A percentile compares a stretch with the other conserved stretches of the same genome.
Evolutionary conservation across 1,284 basidiomycete genomes (phyloP).

Genomic region (Testicularia cyperi): DNA sequence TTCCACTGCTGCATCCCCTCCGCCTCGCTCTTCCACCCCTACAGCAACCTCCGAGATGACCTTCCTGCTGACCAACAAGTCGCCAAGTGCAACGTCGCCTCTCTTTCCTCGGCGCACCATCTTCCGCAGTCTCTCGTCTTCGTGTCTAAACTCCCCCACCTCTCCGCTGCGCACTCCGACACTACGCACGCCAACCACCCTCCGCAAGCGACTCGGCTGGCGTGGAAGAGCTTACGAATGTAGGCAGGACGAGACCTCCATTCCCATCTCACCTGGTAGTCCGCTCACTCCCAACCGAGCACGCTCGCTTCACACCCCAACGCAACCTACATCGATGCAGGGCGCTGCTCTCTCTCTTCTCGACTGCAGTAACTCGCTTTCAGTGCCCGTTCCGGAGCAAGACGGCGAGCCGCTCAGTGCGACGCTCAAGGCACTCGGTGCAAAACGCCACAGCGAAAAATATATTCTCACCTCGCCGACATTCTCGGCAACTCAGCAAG

Average conservation of each 20-base stretch:
- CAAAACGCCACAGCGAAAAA: conserved; percentile 10
- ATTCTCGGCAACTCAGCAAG: no score
- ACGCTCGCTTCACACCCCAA: conserved; percentile 15
- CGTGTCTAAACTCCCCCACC: conserved; percentile 14
- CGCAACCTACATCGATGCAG: no score
- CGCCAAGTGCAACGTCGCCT: conserved; percentile 15
- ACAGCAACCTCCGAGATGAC: conserved; percentile 4
- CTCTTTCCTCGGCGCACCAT: conserved; percentile 21
- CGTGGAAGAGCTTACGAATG: conserved; percentile 1
- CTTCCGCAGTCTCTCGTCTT: conserved; percentile 19
- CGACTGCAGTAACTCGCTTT: no score
- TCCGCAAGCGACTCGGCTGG: conserved; percentile 28
- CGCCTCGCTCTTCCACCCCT: conserved; percentile 4
- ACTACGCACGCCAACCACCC: neutral
- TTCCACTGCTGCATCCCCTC: neutral
- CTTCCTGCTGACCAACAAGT: conserved; percentile 7
- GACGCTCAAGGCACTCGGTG: conserved; percentile 22
- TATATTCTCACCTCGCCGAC: neutral
- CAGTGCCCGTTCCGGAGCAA: neutral
- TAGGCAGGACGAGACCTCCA: conserved; percentile 3
- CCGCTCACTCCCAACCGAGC: conserved; percentile 25
- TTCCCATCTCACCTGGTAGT: conserved; percentile 18
- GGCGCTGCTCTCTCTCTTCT: no score
- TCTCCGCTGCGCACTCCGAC: neutral
- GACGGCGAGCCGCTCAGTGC: conserved; percentile 22